Evolutionary conservation across 768 basidiomycete genomes (phyloP), one percentile per base, ranked within the genome.

Genomic region (Tulasnella sp.): DNA sequence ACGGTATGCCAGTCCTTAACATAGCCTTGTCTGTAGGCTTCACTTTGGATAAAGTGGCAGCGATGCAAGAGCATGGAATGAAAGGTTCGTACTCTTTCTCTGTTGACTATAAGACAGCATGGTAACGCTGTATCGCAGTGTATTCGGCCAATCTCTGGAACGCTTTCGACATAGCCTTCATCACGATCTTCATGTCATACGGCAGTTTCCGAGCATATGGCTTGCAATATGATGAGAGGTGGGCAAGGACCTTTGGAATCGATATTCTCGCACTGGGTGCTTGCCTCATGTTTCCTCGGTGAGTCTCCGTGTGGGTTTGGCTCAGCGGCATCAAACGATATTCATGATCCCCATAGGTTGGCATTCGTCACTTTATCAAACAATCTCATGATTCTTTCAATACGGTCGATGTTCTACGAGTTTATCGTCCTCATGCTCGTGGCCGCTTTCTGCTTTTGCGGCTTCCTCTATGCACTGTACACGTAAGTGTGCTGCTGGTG

Each of bases 51-150:
- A 97, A 96, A 84, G 86, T 97, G 12, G 97, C 97, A 31, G 93
- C 95, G 4, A 95, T 97, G 92, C 94, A 98, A 84, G 96, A 98
- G 84, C 96, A 96, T 83, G 97, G 96, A 5, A 91, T 98, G 73
- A 91, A 89, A 89, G 94, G 96, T 93, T 71, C 24, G 40, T 68
- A 19, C 62, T 40, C 24, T 71, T 78, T 71, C 27, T 36, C 71
- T 71, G 7, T 38, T 42, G 5, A 36, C 46, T 21, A 75, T 44
- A 8, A 1, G 3, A n/a, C 16, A 34, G 27, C 71, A 21, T 76
- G 10, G 8, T 40, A 12, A 36, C 39, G 19, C 39, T 36, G 27
- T 76, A 3, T 46, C 72, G 16, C 48, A 83, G 83, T 84, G 18
- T 84, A 83, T 76, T 83, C 83, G 18, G 82, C 84, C 44, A 84